Base-by-base conservation (phyloP, 164 flowering plant genomes). In the Nymphaea thermarum region DNA sequence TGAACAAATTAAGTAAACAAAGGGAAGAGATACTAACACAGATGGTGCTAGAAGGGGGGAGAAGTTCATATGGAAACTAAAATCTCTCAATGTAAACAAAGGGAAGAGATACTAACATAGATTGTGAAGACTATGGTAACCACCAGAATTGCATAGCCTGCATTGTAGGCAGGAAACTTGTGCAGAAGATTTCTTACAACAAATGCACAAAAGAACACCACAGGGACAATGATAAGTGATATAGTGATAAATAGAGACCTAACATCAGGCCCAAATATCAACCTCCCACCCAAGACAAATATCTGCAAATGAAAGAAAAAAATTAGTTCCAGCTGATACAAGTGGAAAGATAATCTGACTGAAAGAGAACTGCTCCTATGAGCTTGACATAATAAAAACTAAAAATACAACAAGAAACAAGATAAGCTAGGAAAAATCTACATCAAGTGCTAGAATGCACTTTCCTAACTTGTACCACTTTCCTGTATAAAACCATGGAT, bases 221-320 rank as follows among this genome's bases (percentile, higher is more conserved):
- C 77, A 45, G 97, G 98, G 69, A 79, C 88, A 66, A 81, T 72
- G 68, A 93, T 86, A 77, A 93, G 83, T 78, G 84, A 72, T 66
- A 93, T 63, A 10, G 96, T 91, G 74, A 82, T 83, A 74, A 88
- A 68, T 69, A 93, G 73, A 25, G 96, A 88, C 75, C 74, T 81
- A 62, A 90, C 95, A 85, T 93, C 97, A 43, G 98, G 98, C 65
- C 98, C 98, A 80, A 93, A 87, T 71, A 93, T 84, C 80, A 93
- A 72, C 80, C 97, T 82, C 79, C 97, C 97, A 62, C 86, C 85
- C 65, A 90, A 77, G 43, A 89, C 65, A 71, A 93, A 93, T 63
- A 77, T 86, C 98, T 93, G 93, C 81, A 84, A 65, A 62, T 64
- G 11, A 43, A 60, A 66, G 66, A 51, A 51, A 51, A 25, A 51